These are phyloP conservation scores for Neurospora sublineolata DNA, from an alignment of 495 filamentous ascomycete species.

Conservation along the genomic window DNA sequence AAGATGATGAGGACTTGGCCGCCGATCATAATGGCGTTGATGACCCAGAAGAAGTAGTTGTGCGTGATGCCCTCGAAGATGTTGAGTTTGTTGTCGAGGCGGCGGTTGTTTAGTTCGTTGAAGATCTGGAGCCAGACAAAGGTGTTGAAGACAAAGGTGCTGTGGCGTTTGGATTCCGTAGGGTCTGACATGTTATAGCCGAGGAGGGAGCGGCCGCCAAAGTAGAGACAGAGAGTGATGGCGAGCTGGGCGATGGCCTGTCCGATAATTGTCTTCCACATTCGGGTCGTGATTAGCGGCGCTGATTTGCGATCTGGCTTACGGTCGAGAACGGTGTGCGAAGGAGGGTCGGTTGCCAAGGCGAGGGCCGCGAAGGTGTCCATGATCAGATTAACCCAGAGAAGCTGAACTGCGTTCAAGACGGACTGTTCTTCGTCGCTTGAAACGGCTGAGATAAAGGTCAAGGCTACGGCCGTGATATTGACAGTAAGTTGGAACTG, in stretches of 20 bases:
- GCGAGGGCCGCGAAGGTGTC: constrained; percentile 83
- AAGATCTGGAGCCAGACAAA: constrained; percentile 97
- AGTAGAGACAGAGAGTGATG: constrained; percentile 69
- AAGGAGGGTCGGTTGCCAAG: constrained; percentile 74
- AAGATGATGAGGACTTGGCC: constrained; percentile 76
- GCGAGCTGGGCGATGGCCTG: constrained; percentile 72
- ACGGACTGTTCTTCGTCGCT: constrained; percentile 58
- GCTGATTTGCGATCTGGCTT: constrained; percentile 66
- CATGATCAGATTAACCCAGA: constrained; percentile 94
- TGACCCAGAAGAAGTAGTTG: constrained; percentile 75
- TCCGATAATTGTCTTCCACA: constrained; percentile 94
- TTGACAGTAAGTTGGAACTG: constrained; percentile 89
- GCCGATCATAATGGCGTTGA: constrained; percentile 76
- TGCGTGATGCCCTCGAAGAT: constrained; percentile 72
- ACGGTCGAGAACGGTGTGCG: constrained; percentile 63
- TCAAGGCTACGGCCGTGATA: constrained; percentile 72
- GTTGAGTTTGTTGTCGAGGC: constrained; percentile 82
- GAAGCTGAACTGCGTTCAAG: constrained; percentile 72
- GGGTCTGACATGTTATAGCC: constrained; percentile 19
- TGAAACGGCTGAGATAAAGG: constrained; percentile 71
- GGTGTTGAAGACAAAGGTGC: constrained; percentile 79
- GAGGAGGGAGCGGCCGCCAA: constrained; percentile 54
- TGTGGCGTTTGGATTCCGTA: constrained; percentile 32
- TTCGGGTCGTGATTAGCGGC: constrained; percentile 62
- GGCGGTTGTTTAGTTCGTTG: constrained; percentile 75